These are phyloP conservation scores for Neurospora sp. DNA, from an alignment of 495 filamentous ascomycete species.

Conservation along the genomic window DNA sequence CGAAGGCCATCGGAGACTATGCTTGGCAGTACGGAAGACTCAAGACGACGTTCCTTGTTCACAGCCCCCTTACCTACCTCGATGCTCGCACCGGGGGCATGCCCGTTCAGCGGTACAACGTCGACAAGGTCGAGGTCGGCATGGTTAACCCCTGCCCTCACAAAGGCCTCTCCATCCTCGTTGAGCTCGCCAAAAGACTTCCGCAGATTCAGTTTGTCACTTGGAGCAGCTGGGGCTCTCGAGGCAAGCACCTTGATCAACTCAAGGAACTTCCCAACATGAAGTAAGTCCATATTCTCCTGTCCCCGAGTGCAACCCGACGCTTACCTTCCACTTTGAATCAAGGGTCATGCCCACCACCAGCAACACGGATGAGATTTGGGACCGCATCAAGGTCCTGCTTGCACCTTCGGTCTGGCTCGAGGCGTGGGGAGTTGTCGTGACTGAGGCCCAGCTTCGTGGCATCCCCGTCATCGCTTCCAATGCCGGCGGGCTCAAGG, in stretches of 20 bases:
- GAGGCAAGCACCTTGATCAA: constrained; percentile 2
- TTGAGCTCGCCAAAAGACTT: constrained; percentile 15
- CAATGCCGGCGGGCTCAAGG: constrained; percentile 19
- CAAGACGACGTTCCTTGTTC: constrained; percentile 16
- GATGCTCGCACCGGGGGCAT: constrained; percentile 9
- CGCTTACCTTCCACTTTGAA: not conserved
- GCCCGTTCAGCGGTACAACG: constrained; percentile 16
- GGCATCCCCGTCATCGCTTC: constrained; percentile 25
- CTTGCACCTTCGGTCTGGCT: constrained; percentile 21
- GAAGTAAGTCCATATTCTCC: constrained; percentile 7
- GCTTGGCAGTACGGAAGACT: constrained; percentile 16
- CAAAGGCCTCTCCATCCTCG: constrained; percentile 18
- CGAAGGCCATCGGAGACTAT: constrained; percentile 16
- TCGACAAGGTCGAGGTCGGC: constrained; percentile 20
- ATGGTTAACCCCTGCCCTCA: constrained; percentile 25
- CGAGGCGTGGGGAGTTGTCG: constrained; percentile 24
- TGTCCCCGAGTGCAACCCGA: not conserved
- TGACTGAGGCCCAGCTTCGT: constrained; percentile 24
- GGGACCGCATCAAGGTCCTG: constrained; percentile 22
- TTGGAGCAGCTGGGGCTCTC: constrained; percentile 24
- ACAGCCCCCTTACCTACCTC: constrained; percentile 16
- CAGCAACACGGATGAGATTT: constrained; percentile 19
- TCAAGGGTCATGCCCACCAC: constrained; percentile 16
- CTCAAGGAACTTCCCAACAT: constrained; percentile 15
- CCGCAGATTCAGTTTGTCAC: constrained; percentile 21